Evolutionary conservation across 2,329 filamentous ascomycete genomes (phyloP), one percentile per base, ranked within the genome.

Genomic region (Trichoderma sp.): DNA sequence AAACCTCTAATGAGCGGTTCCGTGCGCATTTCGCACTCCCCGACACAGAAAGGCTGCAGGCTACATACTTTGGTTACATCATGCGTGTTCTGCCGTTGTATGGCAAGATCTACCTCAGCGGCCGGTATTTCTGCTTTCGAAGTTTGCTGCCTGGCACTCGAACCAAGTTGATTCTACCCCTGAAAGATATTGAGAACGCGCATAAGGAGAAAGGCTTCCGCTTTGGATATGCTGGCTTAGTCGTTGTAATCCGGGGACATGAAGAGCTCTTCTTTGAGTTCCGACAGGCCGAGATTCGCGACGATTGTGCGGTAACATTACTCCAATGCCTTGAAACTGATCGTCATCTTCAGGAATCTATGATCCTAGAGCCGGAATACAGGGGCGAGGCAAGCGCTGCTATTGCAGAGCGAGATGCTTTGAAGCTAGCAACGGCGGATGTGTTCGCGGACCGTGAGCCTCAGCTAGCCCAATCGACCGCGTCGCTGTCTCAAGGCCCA

Each of bases 261-360:
- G 95, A 98, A 77, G 95, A 98, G 78, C 81, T 99, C 1, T 98
- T 98, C 78, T 98, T 99, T 74, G 94, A 99, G 77, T 98, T 98
- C 75, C 86, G 87, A 63, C 86, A 89, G 57, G 83, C 86, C 1
- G 93, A 93, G 37, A 84, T 90, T 67, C 89, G 95, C 65, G 94
- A 99, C 74, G 94, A 98, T 77, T 97, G 94, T 75, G 88, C 91
- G 2, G 87, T 97, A 34, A 96, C 91, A 5, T 79, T 97, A 19
- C 84, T 96, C 45, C 90, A 91, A 68, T 88, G 87, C 64, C 81
- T 98, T 1, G 93, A 97, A 72, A 88, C 88, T 5, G 85, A 87
- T 5, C 88, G 88, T 42, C 91, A 88, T 67, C 82, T 95, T 52
- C 84, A 88, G 68, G 91, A 93, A 70, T 90, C 91, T 0, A 87